Evolutionary conservation across 805 yeast species (phyloP), one percentile per base, ranked within the genome.

Genomic region (Candida qinlingensis): DNA sequence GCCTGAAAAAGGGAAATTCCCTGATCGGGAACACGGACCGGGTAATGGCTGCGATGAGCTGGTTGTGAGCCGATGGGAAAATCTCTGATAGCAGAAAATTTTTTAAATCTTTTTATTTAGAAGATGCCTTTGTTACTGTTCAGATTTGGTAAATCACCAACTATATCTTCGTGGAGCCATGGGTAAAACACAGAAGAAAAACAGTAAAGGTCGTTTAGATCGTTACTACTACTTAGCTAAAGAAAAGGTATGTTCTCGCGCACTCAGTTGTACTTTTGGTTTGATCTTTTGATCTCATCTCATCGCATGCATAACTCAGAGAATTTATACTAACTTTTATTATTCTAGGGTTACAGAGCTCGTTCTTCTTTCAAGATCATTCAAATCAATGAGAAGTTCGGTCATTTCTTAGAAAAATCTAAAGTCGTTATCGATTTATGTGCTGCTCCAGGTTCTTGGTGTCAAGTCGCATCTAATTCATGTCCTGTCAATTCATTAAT

Each of bases 361-460:
- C 96, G 99, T 79, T 94, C 99, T 39, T 90, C 98, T 29, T 94
- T 94, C 73, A 94, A 94, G 67, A 79, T 94, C 58, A 76, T 94
- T 51, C 99, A 94, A 68, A 87, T 94, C 52, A 94, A 94, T 71
- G 97, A 94, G 65, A 94, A 94, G 66, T 94, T 81, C 74, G 97
- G 97, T 35, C 96, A 91, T 68, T 94, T 94, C 66, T 71, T 91
- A 46, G 97, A 91, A 59, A 87, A 88, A 64, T 88, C 97, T 19
- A 94, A 89, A 67, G 98, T 94, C 39, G 97, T 94, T 40, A 87
- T 94, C 45, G 99, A 94, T 77, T 75, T 94, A 59, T 94, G 99
- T 83, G 98, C 98, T 46, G 99, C 99, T 9, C 98, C 98, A 39
- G 99, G 99, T 49, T 89, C 97, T 4, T 94, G 99, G 99, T 94